Evolutionary conservation across 805 yeast genomes (phyloP), one percentile per base, ranked within the genome.

Genomic region (Ogataea pini): DNA sequence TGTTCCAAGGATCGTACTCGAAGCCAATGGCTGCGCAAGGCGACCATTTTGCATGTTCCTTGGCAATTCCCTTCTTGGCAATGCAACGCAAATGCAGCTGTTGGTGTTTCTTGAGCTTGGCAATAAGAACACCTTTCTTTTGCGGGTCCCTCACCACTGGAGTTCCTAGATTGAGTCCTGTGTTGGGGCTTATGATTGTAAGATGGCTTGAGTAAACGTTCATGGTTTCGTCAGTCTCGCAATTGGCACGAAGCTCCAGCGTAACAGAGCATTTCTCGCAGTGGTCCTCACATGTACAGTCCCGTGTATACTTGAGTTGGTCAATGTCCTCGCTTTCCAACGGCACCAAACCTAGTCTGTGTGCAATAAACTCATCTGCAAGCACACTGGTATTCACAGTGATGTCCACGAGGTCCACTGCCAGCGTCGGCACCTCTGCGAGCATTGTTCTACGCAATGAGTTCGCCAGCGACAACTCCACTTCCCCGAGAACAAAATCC

Each of bases 1-100:
- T 94, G 71, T 94, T 94, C 95, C 96, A 92, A n/a, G 99, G 99
- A 63, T 92, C 99, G 64, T 92, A 92, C 68, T 92, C 99, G 61
- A 92, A 92, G 16, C 96, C 97, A 47, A 92, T 80, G 18, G 98
- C 98, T 0, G 97, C 79, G 57, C 96, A 86, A 10, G 99, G 97
- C 6, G 94, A 85, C 99, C 99, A 94, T 64, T 94, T 94, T 42
- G 99, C 97, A 65, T 94, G 99, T 67, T 94, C 99, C 67, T 91
- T 91, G 42, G 96, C 88, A 50, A 90, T 90, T 37, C 98, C 99
- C 73, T 94, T 94, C 70, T 94, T 94, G 47, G 99, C 99, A 54
- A 94, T 86, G 71, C 99, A 94, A 57, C 85, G 84, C 51, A 94
- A 72, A 58, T 85, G 80, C 59, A 94, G 75, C 65, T 92, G 97